These are phyloP conservation scores for Suillus ampliporus DNA, from an alignment of 768 basidiomycete genomes.

Conservation along the genomic window DNA sequence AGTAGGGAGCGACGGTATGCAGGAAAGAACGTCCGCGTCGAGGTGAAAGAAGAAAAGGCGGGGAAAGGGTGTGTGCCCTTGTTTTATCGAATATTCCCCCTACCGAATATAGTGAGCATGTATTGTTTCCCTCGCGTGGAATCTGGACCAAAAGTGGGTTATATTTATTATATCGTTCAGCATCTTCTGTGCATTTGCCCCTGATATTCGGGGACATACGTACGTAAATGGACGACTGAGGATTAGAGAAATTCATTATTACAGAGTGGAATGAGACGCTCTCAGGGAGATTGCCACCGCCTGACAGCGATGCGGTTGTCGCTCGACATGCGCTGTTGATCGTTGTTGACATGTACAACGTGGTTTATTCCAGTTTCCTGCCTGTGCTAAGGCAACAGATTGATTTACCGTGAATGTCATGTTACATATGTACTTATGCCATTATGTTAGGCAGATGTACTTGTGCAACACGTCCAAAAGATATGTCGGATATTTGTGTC, in stretches of 20 bases:
- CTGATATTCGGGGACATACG: constrained; percentile 61
- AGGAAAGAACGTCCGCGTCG: constrained; percentile 40
- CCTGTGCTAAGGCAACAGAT: constrained; percentile 11
- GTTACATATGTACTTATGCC: not conserved
- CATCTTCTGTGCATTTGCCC: constrained; percentile 57
- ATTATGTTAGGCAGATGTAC: not conserved
- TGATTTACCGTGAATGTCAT: constrained; percentile 6
- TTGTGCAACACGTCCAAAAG: not conserved
- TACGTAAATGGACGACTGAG: constrained; percentile 58
- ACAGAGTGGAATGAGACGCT: constrained; percentile 27
- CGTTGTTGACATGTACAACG: constrained; percentile 13
- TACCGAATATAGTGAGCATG: constrained; percentile 72
- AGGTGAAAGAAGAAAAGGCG: constrained; percentile 57
- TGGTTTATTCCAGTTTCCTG: constrained; percentile 10
- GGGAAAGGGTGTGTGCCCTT: constrained; percentile 66
- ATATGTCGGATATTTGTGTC: not conserved
- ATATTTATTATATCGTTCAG: constrained; percentile 62
- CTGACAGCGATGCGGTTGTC: constrained; percentile 20
- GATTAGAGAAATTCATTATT: constrained; percentile 44
- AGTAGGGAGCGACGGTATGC: constrained; percentile 23
- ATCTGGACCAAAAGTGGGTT: constrained; percentile 57
- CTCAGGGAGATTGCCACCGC: constrained; percentile 31
- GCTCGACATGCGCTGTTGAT: constrained; percentile 16
- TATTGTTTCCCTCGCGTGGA: constrained; percentile 73
- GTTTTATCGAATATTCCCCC: constrained; percentile 78